Evolutionary conservation across 805 yeast genomes (phyloP).

Genomic region (Brettanomyces naardenensis): DNA sequence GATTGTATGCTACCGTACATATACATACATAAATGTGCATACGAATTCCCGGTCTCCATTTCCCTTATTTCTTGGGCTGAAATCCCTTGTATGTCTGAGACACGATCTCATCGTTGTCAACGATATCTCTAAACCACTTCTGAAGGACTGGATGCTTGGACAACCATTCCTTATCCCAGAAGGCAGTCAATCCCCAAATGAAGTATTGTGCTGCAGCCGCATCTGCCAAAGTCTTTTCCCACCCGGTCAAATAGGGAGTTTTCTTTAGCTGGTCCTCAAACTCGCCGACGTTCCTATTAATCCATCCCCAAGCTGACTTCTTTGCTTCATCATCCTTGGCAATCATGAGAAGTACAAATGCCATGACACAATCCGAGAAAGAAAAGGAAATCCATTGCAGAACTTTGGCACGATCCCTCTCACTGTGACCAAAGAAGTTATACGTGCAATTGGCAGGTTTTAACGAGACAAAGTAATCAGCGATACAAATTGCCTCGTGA

Average conservation of each 20-base stretch:
- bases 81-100: constrained; percentile 12
- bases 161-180: constrained; percentile 40
- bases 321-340: constrained; percentile 1
- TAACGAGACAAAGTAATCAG: constrained; percentile 33
- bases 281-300: constrained; percentile 6
- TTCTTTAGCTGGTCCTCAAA: constrained; percentile 28
- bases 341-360: not conserved
- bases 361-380: constrained; percentile 45
- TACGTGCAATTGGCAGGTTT: constrained; percentile 21
- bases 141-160: constrained; percentile 33
- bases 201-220: constrained; percentile 19
- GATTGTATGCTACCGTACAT: no score
- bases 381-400: constrained; percentile 71
- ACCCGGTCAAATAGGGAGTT: constrained; percentile 28
- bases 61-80: constrained; percentile 5
- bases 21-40: no score
- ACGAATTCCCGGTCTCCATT: no score
- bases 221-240: constrained; percentile 30
- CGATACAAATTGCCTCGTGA: constrained; percentile 57
- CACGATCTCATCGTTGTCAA: constrained; percentile 14
- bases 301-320: constrained; percentile 14
- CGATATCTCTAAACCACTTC: constrained; percentile 40
- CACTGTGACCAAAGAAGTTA: constrained; percentile 45
- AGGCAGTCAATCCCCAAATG: constrained; percentile 33
- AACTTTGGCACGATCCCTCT: constrained; percentile 51